Evolutionary conservation across 345 rosid genomes (phyloP), one percentile per base, ranked within the genome.

Genomic region (Abelmoschus esculentus): DNA sequence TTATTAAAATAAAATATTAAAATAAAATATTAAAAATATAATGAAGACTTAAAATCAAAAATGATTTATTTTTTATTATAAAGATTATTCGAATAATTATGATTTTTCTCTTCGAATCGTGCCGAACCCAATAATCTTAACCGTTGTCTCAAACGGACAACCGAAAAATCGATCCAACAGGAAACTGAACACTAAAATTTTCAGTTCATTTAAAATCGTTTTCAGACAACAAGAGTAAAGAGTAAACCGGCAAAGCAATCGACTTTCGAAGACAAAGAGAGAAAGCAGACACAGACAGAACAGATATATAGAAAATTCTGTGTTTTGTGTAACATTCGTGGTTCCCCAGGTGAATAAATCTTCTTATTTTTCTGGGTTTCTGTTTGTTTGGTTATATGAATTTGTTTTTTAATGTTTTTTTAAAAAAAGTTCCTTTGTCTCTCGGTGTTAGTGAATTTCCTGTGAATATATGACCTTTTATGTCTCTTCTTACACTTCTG

Each of bases 331-430:
- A 22, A 42, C 38, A 11, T 13, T 69, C 53, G 18, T 56, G 63
- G 64, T 69, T 62, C 56, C 64, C 65, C 55, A 44, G 73, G 73
- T 70, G 44, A 42, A 40, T 9, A 70, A 29, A 46, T 47, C 67
- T 2, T 60, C 28, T 59, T 18, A 11, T 44, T 1, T 46, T 44
- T 6, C 32, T 4, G 32, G 66, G 11, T 61, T 15, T 47, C 28
- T 28, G 11, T 42, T 28, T 42, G 15, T 17, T n/a, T 26, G 32
- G 17, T 53, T 56, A 26, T 7, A 13, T 14, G 2, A n/a, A 2
- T 4, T 55, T 12, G 31, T 2, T 68, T 36, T 3, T 40, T 18
- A 15, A 8, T 31, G 9, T 5, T 49, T 67, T 52, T n/a, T n/a
- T n/a, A 65, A 46, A 65, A 54, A 29, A 29, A 29, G 38, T 3